Conservation (phyloP, 1,139 yeast species). For the Yarrowia galli region DNA sequence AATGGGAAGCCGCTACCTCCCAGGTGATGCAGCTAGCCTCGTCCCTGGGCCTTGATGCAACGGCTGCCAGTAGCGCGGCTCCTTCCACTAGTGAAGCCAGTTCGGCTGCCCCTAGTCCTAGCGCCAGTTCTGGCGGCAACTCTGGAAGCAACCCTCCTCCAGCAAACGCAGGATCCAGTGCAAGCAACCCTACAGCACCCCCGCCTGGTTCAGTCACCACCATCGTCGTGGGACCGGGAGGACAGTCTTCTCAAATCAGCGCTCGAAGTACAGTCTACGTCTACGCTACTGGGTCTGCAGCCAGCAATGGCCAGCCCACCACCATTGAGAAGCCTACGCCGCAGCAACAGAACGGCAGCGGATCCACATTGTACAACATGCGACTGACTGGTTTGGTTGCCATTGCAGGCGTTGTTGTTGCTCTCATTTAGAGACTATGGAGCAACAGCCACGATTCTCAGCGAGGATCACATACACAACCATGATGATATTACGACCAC, state of each 20-base stretch:
- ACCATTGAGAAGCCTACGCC: constrained; percentile 20
- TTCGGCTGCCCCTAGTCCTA: background rate
- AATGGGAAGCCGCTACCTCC: constrained; percentile 26
- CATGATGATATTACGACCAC: constrained; percentile 1
- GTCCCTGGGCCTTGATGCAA: constrained; percentile 12
- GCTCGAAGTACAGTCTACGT: constrained; percentile 21
- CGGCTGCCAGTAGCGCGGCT: background rate
- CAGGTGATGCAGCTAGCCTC: constrained; percentile 29
- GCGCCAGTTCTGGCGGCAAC: constrained; percentile 1
- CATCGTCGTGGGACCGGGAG: background rate
- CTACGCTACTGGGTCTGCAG: background rate
- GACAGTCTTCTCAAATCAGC: background rate
- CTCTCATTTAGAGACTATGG: constrained; percentile 3
- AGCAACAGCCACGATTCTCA: background rate
- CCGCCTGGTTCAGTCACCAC: background rate
- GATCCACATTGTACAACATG: constrained; percentile 6
- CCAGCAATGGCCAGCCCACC: constrained; percentile 1
- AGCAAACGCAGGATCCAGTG: background rate
- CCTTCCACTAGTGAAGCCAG: constrained; percentile 3
- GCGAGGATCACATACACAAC: background rate
- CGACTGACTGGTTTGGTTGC: constrained; percentile 14
- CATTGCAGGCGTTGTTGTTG: constrained; percentile 16
- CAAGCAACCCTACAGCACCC: too few relatives aligned
- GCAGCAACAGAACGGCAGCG: constrained; percentile 4
- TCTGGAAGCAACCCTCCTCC: background rate